Conservation (phyloP, 352 stramenopile genomes). For the Pythium myriotylum region DNA sequence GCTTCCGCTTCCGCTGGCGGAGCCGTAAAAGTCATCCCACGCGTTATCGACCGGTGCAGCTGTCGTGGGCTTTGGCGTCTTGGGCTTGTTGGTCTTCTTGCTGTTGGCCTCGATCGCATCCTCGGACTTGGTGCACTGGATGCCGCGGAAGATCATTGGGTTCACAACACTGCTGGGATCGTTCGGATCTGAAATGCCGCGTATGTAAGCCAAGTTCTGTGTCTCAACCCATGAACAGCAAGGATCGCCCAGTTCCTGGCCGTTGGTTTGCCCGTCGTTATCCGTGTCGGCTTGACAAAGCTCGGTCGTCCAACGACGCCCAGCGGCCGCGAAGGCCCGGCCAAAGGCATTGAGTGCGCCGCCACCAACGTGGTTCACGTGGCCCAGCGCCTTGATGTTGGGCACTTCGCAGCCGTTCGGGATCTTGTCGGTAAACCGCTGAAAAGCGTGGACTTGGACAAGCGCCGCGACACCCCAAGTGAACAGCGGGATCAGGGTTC, state of each 20-base stretch:
- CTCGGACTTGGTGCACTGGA: conserved; percentile 36
- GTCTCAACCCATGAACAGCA: conserved; percentile 46
- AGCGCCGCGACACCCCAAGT: too few relatives aligned
- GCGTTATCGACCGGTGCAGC: not conserved
- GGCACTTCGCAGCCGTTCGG: conserved; percentile 37
- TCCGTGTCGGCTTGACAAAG: conserved; percentile 46
- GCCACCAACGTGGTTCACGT: conserved; percentile 17
- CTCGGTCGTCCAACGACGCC: conserved; percentile 29
- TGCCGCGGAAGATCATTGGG: conserved; percentile 11
- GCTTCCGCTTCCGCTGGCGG: not conserved
- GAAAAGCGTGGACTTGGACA: too few relatives aligned
- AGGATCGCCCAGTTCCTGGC: conserved; percentile 67
- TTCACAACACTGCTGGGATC: conserved; percentile 21
- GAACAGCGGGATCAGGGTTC: too few relatives aligned
- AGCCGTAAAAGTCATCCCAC: not conserved
- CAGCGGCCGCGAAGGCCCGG: conserved; percentile 29
- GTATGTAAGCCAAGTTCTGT: conserved; percentile 23
- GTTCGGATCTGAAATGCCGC: conserved; percentile 26
- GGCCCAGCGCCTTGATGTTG: conserved; percentile 31
- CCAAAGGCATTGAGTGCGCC: conserved; percentile 42
- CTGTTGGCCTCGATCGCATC: conserved; percentile 14
- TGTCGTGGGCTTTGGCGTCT: conserved; percentile 7
- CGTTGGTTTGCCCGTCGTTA: conserved; percentile 62
- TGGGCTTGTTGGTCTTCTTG: conserved; percentile 15
- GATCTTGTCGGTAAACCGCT: conserved; percentile 7